Evolutionary conservation across 2,329 filamentous ascomycete species (phyloP).

Genomic region (Emergomyces pasteurianus): DNA sequence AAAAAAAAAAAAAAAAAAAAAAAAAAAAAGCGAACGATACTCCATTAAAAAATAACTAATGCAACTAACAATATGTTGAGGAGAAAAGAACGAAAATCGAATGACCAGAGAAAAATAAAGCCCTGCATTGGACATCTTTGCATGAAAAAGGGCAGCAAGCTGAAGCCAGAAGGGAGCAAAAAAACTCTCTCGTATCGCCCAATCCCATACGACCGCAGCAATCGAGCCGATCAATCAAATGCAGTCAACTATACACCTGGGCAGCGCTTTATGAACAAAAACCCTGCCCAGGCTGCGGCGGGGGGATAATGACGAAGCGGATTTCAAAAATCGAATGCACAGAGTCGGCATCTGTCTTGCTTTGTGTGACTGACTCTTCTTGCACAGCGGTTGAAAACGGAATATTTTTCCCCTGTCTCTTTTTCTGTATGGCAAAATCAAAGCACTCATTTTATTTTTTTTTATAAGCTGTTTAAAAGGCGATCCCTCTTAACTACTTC

Average conservation of each 20-base stretch:
- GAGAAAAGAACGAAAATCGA: neutral
- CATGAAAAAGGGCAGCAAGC: neutral
- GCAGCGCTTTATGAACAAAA: too few relatives aligned
- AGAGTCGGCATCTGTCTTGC: neutral
- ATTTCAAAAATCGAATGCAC: neutral
- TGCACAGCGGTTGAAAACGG: too few relatives aligned
- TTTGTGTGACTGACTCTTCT: neutral
- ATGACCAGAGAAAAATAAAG: neutral
- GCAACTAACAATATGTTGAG: neutral
- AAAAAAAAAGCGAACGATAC: neutral
- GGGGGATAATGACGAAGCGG: neutral
- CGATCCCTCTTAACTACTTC: neutral
- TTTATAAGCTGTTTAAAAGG: neutral
- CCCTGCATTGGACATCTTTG: constrained; percentile 1
- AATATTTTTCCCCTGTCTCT: neutral
- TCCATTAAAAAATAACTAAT: neutral
- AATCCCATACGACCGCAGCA: too few relatives aligned
- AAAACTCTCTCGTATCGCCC: neutral
- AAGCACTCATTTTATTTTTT: too few relatives aligned
- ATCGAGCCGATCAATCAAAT: neutral
- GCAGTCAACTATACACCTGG: too few relatives aligned
- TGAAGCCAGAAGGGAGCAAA: neutral
- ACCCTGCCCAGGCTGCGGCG: neutral
- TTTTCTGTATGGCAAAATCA: too few relatives aligned
- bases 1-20: too few relatives aligned